phyloP scores from a whole-genome alignment of 2,329 filamentous ascomycete genomes.

The Cladophialophora immunda region DNA sequence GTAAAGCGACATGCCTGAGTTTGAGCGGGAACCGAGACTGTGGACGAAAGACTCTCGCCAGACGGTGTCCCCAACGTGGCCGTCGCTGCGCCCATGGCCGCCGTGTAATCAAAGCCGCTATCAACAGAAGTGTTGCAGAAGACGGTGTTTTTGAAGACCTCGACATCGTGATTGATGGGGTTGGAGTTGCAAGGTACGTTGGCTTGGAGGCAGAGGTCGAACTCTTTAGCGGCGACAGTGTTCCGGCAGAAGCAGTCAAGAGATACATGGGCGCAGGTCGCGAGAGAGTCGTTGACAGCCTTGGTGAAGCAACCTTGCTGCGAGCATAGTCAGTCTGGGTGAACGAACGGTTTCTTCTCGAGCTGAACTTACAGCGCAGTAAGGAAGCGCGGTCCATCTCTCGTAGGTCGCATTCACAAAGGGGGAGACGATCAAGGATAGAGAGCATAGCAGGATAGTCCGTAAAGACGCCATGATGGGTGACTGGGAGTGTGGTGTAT shows the following conservation, averaged over 20 bases:
- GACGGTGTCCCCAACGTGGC: neutral
- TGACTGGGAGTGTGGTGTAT: neutral
- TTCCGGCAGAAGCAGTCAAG: constrained; percentile 12
- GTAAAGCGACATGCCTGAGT: neutral
- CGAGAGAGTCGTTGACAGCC: constrained; percentile 12
- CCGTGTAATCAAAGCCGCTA: constrained; percentile 9
- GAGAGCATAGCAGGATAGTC: neutral
- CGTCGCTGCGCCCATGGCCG: neutral
- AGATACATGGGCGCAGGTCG: neutral
- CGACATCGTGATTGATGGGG: constrained; percentile 3
- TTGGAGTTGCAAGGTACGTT: constrained; percentile 2
- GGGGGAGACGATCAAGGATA: neutral
- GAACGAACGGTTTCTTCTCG: neutral
- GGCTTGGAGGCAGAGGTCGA: constrained; percentile 8
- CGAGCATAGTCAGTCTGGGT: neutral
- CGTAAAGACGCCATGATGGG: neutral
- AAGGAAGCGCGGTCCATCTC: constrained; percentile 11
- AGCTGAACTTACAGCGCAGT: constrained; percentile 15
- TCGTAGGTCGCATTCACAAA: neutral
- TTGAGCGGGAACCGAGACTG: neutral
- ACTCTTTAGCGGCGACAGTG: neutral
- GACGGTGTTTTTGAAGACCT: constrained; percentile 8
- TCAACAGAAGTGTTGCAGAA: constrained; percentile 5
- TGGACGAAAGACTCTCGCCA: neutral
- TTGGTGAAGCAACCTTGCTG: constrained; percentile 20